phyloP scores from a whole-genome alignment of 2,329 filamentous ascomycete species.

The Neophaeococcomyces aloes region DNA sequence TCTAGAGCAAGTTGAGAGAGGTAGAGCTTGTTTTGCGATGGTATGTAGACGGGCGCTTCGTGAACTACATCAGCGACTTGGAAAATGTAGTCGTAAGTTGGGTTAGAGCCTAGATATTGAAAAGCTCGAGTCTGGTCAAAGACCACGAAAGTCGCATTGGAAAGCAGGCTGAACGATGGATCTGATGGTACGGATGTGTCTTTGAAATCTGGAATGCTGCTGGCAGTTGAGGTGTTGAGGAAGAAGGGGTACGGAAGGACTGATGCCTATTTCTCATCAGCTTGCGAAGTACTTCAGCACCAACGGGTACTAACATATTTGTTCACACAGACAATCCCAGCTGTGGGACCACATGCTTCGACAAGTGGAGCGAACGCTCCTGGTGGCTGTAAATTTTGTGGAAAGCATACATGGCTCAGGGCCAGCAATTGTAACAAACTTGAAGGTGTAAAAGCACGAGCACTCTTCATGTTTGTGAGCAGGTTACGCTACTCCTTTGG shows the following conservation, averaged over 20 bases:
- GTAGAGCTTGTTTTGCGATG: constrained; percentile 32
- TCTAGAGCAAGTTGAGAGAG: constrained; percentile 30
- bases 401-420: not conserved
- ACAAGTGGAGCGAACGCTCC: constrained; percentile 25
- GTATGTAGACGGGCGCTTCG: constrained; percentile 35
- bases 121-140: constrained; percentile 30
- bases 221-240: constrained; percentile 23
- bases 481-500: too few species aligned
- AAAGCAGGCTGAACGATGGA: constrained; percentile 26
- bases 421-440: too few species aligned
- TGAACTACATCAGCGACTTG: constrained; percentile 30
- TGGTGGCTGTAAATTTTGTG: constrained; percentile 19
- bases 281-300: not conserved
- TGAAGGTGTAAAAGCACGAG: too few species aligned
- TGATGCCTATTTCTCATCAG: constrained; percentile 10
- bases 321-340: constrained; percentile 29
- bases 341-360: constrained; percentile 24
- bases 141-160: constrained; percentile 29
- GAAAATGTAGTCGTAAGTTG: constrained; percentile 31
- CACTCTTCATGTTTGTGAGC: too few species aligned
- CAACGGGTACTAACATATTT: constrained; percentile 25
- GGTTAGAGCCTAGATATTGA: constrained; percentile 28
- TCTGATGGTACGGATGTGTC: constrained; percentile 26
- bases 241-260: constrained; percentile 32
- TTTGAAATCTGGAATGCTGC: constrained; percentile 22